Percentiles rank a stretch among this genome's conserved stretches.
These are phyloP conservation scores for Amanita jacksonii DNA, from an alignment of 768 basidiomycete genomes.

Conservation along the genomic window DNA sequence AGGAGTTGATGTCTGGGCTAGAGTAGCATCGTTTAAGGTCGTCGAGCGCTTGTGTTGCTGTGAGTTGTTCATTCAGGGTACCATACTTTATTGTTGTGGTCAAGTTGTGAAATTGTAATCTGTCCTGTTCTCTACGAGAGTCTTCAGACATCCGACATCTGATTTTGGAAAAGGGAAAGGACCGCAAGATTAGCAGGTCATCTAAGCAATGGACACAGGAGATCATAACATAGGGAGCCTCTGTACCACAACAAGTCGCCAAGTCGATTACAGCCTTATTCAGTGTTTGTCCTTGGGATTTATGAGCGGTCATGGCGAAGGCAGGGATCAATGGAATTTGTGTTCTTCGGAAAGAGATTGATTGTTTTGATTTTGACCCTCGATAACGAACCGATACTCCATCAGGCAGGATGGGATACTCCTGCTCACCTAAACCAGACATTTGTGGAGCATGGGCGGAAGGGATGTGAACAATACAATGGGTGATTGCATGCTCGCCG, in stretches of 20 bases:
- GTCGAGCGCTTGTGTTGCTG: too few species aligned
- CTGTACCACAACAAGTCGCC: constrained; percentile 18
- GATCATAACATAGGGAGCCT: constrained; percentile 33
- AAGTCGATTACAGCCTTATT: constrained; percentile 24
- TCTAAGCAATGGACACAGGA: constrained; percentile 22
- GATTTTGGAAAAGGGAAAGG: not conserved
- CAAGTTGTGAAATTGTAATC: too few species aligned
- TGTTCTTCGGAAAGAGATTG: constrained; percentile 15
- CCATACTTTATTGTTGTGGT: too few species aligned
- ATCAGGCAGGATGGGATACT: not conserved
- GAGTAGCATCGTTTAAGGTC: too few species aligned
- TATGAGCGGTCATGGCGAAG: constrained; percentile 31
- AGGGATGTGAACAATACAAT: not conserved
- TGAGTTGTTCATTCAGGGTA: too few species aligned
- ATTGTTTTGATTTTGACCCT: constrained; percentile 10
- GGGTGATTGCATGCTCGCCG: not conserved
- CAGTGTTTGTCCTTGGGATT: constrained; percentile 29
- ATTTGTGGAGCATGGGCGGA: not conserved
- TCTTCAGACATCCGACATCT: too few species aligned
- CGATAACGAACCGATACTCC: not conserved
- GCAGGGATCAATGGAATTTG: constrained; percentile 29
- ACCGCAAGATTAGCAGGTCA: constrained; percentile 2
- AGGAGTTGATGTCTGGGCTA: too few species aligned
- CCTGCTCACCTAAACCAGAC: not conserved
- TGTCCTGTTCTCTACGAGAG: too few species aligned